Base-by-base conservation (phyloP, 176 grass and related monocot species). In the Chloris gayana region DNA sequence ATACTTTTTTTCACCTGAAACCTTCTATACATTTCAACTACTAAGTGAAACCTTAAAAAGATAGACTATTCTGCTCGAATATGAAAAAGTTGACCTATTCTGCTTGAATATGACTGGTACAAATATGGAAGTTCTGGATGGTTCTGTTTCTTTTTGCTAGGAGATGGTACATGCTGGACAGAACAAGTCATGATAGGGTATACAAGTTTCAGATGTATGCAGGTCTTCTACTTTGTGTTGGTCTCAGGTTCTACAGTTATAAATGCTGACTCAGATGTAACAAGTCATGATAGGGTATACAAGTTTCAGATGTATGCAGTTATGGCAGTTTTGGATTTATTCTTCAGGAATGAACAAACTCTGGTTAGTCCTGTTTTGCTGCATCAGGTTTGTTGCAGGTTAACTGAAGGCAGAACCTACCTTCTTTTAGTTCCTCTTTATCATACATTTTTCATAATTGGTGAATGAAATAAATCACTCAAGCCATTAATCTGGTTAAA, bases 321-420 rank as follows among this genome's bases (percentile, higher is more conserved):
- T 87, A 87, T 72, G 81, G 87, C 42, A 80, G 83, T 87, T 81
- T 91, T 81, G 86, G 91, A 68, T 94, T 89, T 89, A 90, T 93
- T 83, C 83, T 94, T 75, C 84, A 92, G 67, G 94, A 85, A 91
- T 93, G 90, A 94, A 90, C 51, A 87, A 92, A 87, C 88, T 94
- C 62, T 92, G 87, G 83, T 54, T 50, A 18, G 85, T 91, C 39
- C 69, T 74, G 56, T 89, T 92, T 88, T 85, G 1, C 5, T 37
- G 35, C 92, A 64, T 77, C 83, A 92, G 90, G 92, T 93, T 84
- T 15, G 88, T 79, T 88, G 47, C 73, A 70, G 72, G 32, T 27
- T 60, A 78, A 44, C 45, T 73, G 65, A 73, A 60, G 37, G 13
- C n/a, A 22, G 9, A 87, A 70, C 11, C 24, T 82, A 31, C 9